Base-by-base conservation (phyloP, 1,284 basidiomycete genomes). In the Neolentinus lepideus region DNA sequence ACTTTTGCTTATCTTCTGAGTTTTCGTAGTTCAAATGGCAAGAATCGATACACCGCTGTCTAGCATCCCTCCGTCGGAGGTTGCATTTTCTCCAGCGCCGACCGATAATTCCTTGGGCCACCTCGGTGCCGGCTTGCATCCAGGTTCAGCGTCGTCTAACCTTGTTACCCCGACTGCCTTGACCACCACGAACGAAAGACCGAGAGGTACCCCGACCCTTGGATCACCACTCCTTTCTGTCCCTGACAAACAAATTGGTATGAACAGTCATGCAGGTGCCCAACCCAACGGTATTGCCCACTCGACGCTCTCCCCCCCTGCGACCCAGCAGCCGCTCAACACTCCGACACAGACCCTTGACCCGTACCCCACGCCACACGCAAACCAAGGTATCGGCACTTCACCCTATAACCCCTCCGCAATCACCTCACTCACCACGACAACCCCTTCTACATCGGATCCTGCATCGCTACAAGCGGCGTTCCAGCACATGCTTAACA, bases 391-490 rank as follows among this genome's bases (percentile, higher is more conserved):
- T 43, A 43, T 43, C 38, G 16, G 16, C 6, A 6, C 38, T 43
- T 43, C 38, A 16, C n/a, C 38, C 6, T 43, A 9, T 43, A 43
- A 43, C n/a, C 38, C 38, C 38, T 54, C 62, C 50, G 53, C 61
- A 43, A 55, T 66, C 51, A 60, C 64, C 14, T 54, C 66, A 55
- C 57, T 66, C 56, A 59, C 68, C 8, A 62, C 66, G n/a, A 31
- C 33, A 12, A 29, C 33, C 33, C 12, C 11, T 35, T 11, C 21
- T 19, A 22, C 9, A 3, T 8, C 12, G 1, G 60, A 72, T 52
- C 78, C 84, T 51, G 75, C 75, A 11, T 72, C 83, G 21, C 72
- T 89, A 57, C 83, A 87, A 59, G 73, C 78, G 2, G 78, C 85
- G 1, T 74, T 90, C 38, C 78, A 80, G 19, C 75, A 77, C 21